phyloP scores from a whole-genome alignment of 768 basidiomycete genomes.

The Candolleomyces aberdarensis region DNA sequence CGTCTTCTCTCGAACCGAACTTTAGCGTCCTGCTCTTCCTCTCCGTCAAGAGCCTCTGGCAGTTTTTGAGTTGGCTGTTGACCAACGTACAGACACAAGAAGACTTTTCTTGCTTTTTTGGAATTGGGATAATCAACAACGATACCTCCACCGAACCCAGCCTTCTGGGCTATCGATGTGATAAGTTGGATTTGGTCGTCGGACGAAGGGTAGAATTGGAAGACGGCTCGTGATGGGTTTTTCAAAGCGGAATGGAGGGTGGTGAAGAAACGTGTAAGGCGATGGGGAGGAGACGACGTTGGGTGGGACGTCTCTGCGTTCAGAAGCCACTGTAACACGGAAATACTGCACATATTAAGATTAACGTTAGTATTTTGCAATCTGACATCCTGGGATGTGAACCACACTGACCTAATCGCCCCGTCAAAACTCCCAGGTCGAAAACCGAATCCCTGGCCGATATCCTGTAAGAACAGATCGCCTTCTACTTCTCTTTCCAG shows the following conservation, averaged over 20 bases:
- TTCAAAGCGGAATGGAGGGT: constrained; percentile 84
- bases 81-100: constrained; percentile 90
- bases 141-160: constrained; percentile 95
- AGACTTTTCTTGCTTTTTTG: constrained; percentile 93
- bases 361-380: not conserved
- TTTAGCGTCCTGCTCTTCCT: constrained; percentile 52
- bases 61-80: constrained; percentile 61
- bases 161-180: constrained; percentile 86
- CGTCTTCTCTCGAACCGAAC: constrained; percentile 78
- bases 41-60: constrained; percentile 75
- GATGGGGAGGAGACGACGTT: constrained; percentile 86
- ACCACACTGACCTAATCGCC: constrained; percentile 74
- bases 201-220: constrained; percentile 95
- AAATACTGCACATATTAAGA: constrained; percentile 60
- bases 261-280: constrained; percentile 85
- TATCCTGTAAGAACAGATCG: constrained; percentile 94
- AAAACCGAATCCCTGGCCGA: constrained; percentile 97
- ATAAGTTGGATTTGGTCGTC: constrained; percentile 98
- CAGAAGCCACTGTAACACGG: constrained; percentile 97
- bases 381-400: too few species aligned
- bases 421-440: constrained; percentile 97
- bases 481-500: constrained; percentile 94
- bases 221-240: constrained; percentile 80
- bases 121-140: constrained; percentile 98
- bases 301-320: constrained; percentile 93